Percentiles rank a stretch among this genome's conserved stretches.
Conservation (phyloP, 305 asterid species). For the Caryopteris hybrid region DNA sequence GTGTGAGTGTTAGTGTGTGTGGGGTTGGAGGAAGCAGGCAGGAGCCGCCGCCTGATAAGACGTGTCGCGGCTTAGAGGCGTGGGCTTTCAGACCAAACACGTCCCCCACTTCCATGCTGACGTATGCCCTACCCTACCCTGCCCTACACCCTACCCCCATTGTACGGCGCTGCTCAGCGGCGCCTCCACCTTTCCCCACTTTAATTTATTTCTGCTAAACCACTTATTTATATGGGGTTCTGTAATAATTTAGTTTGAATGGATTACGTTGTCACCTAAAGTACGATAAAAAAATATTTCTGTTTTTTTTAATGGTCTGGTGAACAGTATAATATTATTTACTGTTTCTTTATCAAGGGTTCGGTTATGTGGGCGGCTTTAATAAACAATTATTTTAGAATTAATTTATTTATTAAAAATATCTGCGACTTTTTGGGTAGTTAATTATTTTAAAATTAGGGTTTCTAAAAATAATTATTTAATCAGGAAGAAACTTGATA, state of each 20-base stretch:
- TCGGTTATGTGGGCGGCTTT: slow-evolving; percentile 19
- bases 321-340: no score
- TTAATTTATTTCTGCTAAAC: neutral
- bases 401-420: neutral
- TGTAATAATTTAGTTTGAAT: neutral
- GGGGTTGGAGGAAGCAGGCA: slow-evolving; percentile 34
- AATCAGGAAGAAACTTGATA: neutral
- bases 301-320: neutral
- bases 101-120: slow-evolving; percentile 24
- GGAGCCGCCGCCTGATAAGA: slow-evolving; percentile 68
- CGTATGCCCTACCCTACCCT: slow-evolving; percentile 52
- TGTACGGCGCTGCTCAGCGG: slow-evolving; percentile 55
- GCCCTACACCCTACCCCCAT: no score
- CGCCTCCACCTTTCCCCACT: slow-evolving; percentile 35
- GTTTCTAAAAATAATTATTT: neutral
- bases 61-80: slow-evolving; percentile 44
- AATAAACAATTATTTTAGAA: no score
- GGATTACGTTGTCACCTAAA: neutral
- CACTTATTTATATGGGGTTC: neutral
- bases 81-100: slow-evolving; percentile 12
- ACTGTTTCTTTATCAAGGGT: no score
- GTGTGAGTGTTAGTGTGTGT: no score
- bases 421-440: neutral
- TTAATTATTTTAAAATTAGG: no score
- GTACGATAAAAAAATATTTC: neutral